These are phyloP conservation scores for Podila minutissima DNA, from an alignment of 192 early-diverging fungal species.

Conservation along the genomic window DNA sequence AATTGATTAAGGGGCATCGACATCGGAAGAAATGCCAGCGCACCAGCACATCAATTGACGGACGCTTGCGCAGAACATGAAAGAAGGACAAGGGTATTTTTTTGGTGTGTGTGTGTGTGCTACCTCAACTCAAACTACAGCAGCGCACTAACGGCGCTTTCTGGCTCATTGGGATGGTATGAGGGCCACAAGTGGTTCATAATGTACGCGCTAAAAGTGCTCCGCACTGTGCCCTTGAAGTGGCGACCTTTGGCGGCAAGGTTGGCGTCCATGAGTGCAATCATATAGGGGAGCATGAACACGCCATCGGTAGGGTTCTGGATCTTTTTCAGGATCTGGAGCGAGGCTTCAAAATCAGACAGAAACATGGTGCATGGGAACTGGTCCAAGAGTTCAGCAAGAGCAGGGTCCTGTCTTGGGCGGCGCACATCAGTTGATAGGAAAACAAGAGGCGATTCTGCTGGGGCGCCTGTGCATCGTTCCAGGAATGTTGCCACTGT, in stretches of 20 bases:
- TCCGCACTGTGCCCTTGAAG: constrained; percentile 39
- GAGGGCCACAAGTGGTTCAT: constrained; percentile 32
- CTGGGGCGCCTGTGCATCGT: constrained; percentile 10
- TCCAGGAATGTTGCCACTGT: constrained; percentile 17
- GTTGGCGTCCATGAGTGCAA: constrained; percentile 45
- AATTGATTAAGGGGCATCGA: too few species aligned
- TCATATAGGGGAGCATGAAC: constrained; percentile 30
- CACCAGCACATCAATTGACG: too few species aligned
- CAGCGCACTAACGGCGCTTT: neutral
- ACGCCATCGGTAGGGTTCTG: constrained; percentile 33
- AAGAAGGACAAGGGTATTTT: too few species aligned
- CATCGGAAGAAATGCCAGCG: too few species aligned
- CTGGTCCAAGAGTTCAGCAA: constrained; percentile 25
- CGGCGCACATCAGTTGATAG: constrained; percentile 59
- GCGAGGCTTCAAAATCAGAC: constrained; percentile 35
- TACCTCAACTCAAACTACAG: too few species aligned
- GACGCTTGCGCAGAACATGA: too few species aligned
- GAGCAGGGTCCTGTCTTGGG: constrained; percentile 28
- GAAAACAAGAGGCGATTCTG: constrained; percentile 52
- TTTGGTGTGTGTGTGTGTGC: too few species aligned
- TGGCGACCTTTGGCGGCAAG: constrained; percentile 31
- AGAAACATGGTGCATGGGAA: constrained; percentile 57
- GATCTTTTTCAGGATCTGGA: constrained; percentile 18
- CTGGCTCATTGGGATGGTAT: constrained; percentile 22
- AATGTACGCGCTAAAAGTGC: constrained; percentile 47